Conservation (phyloP, 306 rosid genomes). For the Delonix regia region DNA sequence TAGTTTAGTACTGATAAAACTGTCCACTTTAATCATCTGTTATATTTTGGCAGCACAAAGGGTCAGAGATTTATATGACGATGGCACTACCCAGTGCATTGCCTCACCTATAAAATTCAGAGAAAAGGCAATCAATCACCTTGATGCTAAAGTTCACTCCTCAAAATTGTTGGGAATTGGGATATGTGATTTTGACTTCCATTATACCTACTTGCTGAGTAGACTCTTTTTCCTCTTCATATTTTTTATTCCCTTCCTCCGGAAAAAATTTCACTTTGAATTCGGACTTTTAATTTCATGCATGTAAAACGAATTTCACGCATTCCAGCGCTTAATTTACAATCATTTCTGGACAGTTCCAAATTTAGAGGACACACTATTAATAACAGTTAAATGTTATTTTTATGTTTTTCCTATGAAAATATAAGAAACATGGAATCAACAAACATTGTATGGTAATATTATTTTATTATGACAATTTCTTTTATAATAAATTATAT, state of each 20-base stretch:
- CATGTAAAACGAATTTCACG: too few relatives aligned
- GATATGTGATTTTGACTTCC: conserved; percentile 20
- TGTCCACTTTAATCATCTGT: conserved; percentile 42
- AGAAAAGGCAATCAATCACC: conserved; percentile 22
- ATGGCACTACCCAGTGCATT: conserved; percentile 34
- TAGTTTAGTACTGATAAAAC: conserved; percentile 36
- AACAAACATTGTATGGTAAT: background rate
- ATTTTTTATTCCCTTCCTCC: background rate
- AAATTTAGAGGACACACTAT: too few relatives aligned
- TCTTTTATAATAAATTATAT: background rate
- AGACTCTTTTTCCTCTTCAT: background rate
- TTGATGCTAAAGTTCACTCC: background rate
- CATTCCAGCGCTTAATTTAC: too few relatives aligned
- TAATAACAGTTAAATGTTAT: too few relatives aligned
- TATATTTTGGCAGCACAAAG: conserved; percentile 35
- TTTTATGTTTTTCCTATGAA: background rate
- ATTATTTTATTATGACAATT: background rate
- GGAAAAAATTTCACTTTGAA: too few relatives aligned
- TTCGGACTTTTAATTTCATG: too few relatives aligned
- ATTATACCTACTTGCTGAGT: background rate
- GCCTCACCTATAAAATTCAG: conserved; percentile 23
- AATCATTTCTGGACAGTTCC: too few relatives aligned
- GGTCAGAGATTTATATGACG: conserved; percentile 40
- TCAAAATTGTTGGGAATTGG: conserved; percentile 25
- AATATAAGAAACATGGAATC: background rate